Evolutionary conservation across 805 yeast genomes (phyloP).

Genomic region (Phaffomyces antillensis): DNA sequence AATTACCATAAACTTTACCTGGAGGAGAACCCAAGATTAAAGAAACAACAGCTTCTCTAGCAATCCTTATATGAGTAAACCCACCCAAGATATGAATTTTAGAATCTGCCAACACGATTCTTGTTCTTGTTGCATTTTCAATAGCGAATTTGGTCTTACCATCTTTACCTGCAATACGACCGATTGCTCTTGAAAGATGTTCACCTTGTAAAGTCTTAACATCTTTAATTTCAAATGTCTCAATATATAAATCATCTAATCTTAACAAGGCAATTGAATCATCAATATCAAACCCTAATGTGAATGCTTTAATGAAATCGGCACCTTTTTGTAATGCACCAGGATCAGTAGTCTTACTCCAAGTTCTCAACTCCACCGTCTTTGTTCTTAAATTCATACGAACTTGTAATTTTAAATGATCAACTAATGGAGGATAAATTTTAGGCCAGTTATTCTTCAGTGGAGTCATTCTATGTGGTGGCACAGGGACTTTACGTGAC

Average conservation of each 20-base stretch:
- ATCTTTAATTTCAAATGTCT: conserved; percentile 94
- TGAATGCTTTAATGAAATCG: conserved; percentile 91
- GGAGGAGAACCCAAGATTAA: conserved; percentile 97
- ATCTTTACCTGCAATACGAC: conserved; percentile 99
- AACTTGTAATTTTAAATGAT: conserved; percentile 89
- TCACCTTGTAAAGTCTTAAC: conserved; percentile 94
- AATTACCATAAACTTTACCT: conserved; percentile 94
- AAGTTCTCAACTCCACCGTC: conserved; percentile 82
- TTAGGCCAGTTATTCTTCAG: conserved; percentile 86
- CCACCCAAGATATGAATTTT: conserved; percentile 97
- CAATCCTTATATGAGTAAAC: conserved; percentile 93
- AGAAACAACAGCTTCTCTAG: conserved; percentile 94
- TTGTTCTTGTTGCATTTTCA: conserved; percentile 96
- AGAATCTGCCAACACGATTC: conserved; percentile 95
- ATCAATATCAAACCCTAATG: conserved; percentile 93
- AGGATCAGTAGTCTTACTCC: conserved; percentile 74
- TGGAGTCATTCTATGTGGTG: conserved; percentile 97
- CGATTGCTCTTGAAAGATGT: conserved; percentile 96
- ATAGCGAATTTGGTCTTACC: conserved; percentile 98
- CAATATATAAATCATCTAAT: conserved; percentile 92
- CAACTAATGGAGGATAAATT: conserved; percentile 92
- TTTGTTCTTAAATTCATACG: conserved; percentile 89
- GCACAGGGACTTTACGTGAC: conserved; percentile 84
- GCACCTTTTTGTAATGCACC: conserved; percentile 98
- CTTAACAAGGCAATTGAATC: conserved; percentile 93